Percentiles rank a stretch among this genome's conserved stretches.
Evolutionary conservation across 2,329 filamentous ascomycete species (phyloP).

Genomic region (Arthrobotrys conoides): DNA sequence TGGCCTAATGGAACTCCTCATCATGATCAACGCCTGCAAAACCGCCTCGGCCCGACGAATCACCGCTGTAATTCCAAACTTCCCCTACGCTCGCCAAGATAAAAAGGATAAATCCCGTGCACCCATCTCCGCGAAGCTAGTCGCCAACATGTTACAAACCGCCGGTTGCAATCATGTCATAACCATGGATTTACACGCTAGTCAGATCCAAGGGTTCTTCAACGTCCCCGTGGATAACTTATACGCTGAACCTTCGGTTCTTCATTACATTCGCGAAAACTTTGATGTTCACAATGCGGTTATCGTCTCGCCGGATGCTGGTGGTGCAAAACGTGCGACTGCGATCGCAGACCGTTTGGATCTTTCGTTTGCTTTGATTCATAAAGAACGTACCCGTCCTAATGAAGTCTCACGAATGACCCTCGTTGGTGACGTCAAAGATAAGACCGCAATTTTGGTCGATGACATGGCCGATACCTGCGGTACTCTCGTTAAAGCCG

Average conservation of each 20-base stretch:
- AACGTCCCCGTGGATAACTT: slow-evolving; percentile 82
- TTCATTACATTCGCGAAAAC: slow-evolving; percentile 92
- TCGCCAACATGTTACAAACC: slow-evolving; percentile 97
- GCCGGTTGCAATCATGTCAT: slow-evolving; percentile 94
- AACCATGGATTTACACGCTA: slow-evolving; percentile 95
- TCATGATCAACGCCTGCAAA: slow-evolving; percentile 97
- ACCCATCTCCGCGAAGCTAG: slow-evolving; percentile 95
- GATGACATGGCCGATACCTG: slow-evolving; percentile 99
- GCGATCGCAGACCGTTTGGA: slow-evolving; percentile 93
- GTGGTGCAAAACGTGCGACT: slow-evolving; percentile 93
- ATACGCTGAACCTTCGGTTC: slow-evolving; percentile 91
- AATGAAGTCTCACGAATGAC: slow-evolving; percentile 95
- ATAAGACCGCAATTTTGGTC: slow-evolving; percentile 93
- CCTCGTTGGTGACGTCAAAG: slow-evolving; percentile 92
- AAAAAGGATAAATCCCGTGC: slow-evolving; percentile 97
- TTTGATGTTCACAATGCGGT: slow-evolving; percentile 85
- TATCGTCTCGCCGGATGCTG: slow-evolving; percentile 94
- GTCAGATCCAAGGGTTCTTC: slow-evolving; percentile 96
- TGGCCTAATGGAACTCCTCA: slow-evolving; percentile 96
- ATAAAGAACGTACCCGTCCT: slow-evolving; percentile 93
- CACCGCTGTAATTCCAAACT: slow-evolving; percentile 95
- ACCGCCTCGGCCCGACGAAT: slow-evolving; percentile 88
- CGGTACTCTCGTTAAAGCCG: slow-evolving; percentile 88
- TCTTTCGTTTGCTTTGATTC: slow-evolving; percentile 91
- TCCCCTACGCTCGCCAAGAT: slow-evolving; percentile 95